Percentiles rank a stretch among this genome's conserved stretches.
Evolutionary conservation across 805 yeast species (phyloP).

Genomic region (Sugiyamaella lignohabitans): DNA sequence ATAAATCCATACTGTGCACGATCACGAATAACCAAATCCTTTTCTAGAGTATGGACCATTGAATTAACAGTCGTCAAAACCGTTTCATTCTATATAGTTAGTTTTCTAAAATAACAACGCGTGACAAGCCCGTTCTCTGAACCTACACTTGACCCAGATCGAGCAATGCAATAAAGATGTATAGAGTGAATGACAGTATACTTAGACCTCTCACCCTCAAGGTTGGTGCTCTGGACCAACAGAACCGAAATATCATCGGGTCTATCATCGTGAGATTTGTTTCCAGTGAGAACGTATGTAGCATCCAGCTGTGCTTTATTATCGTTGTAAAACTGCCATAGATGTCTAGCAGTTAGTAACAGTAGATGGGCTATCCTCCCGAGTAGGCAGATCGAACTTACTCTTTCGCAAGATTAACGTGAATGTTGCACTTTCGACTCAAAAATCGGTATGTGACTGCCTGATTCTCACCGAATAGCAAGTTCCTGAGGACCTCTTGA

Average conservation of each 20-base stretch:
- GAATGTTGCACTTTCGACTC: slow-evolving; percentile 15
- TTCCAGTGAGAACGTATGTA: slow-evolving; percentile 14
- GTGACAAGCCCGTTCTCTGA: too few species aligned
- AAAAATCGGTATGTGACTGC: slow-evolving; percentile 16
- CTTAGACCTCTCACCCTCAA: slow-evolving; percentile 11
- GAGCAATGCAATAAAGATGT: slow-evolving; percentile 16
- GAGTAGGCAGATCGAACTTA: slow-evolving; percentile 1
- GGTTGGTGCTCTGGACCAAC: slow-evolving; percentile 2
- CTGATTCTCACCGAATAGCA: slow-evolving; percentile 10
- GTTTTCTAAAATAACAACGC: too few species aligned
- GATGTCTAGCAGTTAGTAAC: slow-evolving; percentile 4
- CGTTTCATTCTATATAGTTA: too few species aligned
- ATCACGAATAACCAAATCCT: neutral
- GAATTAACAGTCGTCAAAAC: neutral
- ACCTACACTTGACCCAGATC: slow-evolving; percentile 10
- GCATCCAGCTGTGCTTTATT: slow-evolving; percentile 13
- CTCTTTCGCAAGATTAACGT: slow-evolving; percentile 20
- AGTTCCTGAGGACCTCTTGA: slow-evolving; percentile 8
- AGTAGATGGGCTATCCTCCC: too few species aligned
- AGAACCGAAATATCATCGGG: slow-evolving; percentile 1
- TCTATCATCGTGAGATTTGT: neutral
- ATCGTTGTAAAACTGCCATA: slow-evolving; percentile 14
- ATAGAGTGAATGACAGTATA: slow-evolving; percentile 8
- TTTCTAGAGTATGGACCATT: slow-evolving; percentile 1
- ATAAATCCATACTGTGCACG: slow-evolving; percentile 1